These are phyloP conservation scores for Samsoniella hepiali DNA, from an alignment of 2,329 filamentous ascomycete species.

Conservation along the genomic window DNA sequence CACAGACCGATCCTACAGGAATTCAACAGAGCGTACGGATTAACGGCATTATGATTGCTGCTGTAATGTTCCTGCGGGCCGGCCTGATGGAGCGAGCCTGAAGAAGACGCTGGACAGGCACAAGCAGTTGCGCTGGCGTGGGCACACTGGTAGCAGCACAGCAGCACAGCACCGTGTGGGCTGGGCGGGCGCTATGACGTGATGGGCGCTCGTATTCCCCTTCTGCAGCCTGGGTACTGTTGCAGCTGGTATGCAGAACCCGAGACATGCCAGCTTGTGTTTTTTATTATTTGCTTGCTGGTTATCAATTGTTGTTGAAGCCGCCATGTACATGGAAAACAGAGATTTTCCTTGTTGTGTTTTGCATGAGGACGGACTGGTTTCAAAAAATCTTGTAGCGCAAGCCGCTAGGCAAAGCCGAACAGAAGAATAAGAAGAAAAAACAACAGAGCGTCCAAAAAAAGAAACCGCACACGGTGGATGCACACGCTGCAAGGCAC, in stretches of 20 bases:
- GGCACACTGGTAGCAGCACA: not conserved
- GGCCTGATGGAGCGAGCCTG: no score
- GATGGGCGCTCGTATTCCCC: conserved; percentile 4
- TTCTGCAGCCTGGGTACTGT: not conserved
- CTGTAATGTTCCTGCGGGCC: not conserved
- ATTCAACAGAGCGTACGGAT: no score
- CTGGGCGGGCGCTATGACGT: conserved; percentile 11
- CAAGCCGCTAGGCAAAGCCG: not conserved
- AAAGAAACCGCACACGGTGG: not conserved
- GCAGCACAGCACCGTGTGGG: not conserved
- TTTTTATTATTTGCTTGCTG: not conserved
- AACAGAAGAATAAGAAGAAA: not conserved
- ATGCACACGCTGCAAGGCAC: not conserved
- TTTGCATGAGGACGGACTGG: not conserved
- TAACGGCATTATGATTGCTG: not conserved
- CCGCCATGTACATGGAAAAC: no score
- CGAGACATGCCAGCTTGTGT: not conserved
- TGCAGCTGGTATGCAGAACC: not conserved
- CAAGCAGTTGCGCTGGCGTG: not conserved
- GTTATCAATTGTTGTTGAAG: not conserved
- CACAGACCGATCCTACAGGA: no score
- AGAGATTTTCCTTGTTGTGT: not conserved
- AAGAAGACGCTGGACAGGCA: no score
- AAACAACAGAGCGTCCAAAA: not conserved
- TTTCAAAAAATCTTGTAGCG: not conserved